Base-by-base conservation (phyloP, 75 land plant species). In the Gnetum montanum region DNA sequence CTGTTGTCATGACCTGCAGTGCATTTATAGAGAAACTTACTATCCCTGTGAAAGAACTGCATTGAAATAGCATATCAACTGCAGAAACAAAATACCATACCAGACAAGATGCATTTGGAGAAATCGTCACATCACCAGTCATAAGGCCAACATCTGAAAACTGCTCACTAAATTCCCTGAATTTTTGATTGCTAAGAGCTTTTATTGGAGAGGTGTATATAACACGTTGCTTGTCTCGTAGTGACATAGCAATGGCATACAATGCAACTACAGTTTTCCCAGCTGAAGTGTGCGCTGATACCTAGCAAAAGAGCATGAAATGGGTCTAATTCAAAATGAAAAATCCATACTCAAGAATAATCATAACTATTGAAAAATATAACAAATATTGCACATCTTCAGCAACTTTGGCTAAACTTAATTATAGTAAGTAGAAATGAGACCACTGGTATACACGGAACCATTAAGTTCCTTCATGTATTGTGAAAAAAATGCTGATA, bases 91-190 rank as follows among this genome's bases (percentile, higher is more conserved):
- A 65, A 16, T 7, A 3, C 34, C 65, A 13, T 76, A 95, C 99
- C 88, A 95, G 54, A 73, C 99, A 95, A 60, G 99, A 86, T 25
- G 99, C 96, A 72, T 90, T 95, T 31, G 97, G 97, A 0, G 89
- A 81, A 58, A 95, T 95, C 20, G 99, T 95, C 4, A 95, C 92
- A 72, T 95, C 99, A 10, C 99, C 99, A 34, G 99, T 95, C 99
- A 95, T 95, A 52, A 95, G 75, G 41, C 99, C 99, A 57, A 95
- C 99, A 79, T 95, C 99, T 15, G 87, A 78, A 40, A 90, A 95
- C 67, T 90, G 92, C 48, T 90, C 97, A 34, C 79, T 75, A 49
- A 95, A 80, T 55, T 95, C 99, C 53, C 99, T 70, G 48, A 75
- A 95, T 62, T 95, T 95, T 56, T 95, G 99, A 60, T 95, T 95